A percentile compares a stretch with the other conserved stretches of the same genome.
These are phyloP conservation scores for Tetrahymena malaccensis DNA, from an alignment of 73 alveolate species.

Conservation along the genomic window DNA sequence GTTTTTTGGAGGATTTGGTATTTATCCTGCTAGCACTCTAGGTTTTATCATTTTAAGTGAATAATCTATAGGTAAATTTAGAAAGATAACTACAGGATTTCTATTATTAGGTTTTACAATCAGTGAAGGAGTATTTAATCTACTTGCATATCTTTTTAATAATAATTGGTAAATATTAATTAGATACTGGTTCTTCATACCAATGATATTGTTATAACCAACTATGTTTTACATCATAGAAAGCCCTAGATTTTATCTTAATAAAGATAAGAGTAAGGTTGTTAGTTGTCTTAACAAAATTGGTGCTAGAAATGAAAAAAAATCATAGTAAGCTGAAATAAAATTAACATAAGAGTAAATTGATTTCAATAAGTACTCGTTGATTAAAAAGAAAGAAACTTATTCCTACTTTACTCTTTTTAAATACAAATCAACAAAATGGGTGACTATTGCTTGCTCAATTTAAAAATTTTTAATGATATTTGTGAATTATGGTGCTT, in stretches of 20 bases:
- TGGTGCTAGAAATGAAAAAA: not conserved
- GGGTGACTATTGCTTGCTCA: not conserved
- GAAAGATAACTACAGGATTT: not conserved
- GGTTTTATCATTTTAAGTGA: not conserved
- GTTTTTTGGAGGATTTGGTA: not conserved
- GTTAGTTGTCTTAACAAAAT: not conserved
- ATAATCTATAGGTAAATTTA: not conserved
- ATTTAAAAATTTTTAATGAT: not conserved
- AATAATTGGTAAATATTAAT: not conserved
- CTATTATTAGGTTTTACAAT: not conserved
- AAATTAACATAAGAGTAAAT: not conserved
- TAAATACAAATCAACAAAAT: not conserved
- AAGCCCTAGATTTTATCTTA: not conserved
- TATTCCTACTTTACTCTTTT: not conserved
- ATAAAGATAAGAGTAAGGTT: not conserved
- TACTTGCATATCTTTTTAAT: not conserved
- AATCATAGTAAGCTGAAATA: not conserved
- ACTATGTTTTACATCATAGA: not conserved
- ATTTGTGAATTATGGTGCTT: not conserved
- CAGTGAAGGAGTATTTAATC: not conserved
- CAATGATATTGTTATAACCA: not conserved
- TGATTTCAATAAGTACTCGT: not conserved
- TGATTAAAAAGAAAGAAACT: not conserved
- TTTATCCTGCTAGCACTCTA: not conserved
- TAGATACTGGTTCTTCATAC: not conserved